These are phyloP conservation scores for Dissophora ornata DNA, from an alignment of 192 early-diverging fungal species.

Conservation along the genomic window DNA sequence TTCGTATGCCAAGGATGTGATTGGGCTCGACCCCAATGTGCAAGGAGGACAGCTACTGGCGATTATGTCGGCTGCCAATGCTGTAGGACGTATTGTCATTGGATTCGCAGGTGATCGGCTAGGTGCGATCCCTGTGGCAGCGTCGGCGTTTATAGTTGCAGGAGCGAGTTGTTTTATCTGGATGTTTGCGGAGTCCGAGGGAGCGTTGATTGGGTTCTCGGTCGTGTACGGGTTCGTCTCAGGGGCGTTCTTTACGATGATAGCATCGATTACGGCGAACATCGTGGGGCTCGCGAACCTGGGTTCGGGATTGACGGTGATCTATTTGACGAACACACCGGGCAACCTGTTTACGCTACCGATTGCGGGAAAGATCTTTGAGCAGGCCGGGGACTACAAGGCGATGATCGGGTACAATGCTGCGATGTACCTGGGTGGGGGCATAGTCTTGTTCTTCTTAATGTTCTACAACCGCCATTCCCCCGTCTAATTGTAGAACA, in stretches of 20 bases:
- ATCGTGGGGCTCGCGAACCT: constrained; percentile 22
- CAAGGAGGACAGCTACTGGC: constrained; percentile 46
- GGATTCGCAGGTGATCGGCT: constrained; percentile 46
- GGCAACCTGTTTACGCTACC: constrained; percentile 50
- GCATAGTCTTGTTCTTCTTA: constrained; percentile 14
- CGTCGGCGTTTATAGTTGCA: constrained; percentile 24
- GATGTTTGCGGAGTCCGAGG: constrained; percentile 26
- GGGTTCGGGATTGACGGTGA: constrained; percentile 36
- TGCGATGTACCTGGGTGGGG: constrained; percentile 29
- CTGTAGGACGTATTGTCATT: constrained; percentile 36
- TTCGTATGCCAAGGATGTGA: constrained; percentile 29
- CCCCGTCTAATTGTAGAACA: too few species aligned
- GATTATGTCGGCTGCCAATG: constrained; percentile 55
- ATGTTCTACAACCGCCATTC: constrained; percentile 15
- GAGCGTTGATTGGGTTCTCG: constrained; percentile 20
- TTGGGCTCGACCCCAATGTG: constrained; percentile 38
- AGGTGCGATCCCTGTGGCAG: constrained; percentile 38
- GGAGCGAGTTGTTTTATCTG: constrained; percentile 39
- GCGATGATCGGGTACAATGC: constrained; percentile 42
- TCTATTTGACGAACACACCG: constrained; percentile 45
- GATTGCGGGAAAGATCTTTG: constrained; percentile 39
- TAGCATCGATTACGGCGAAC: constrained; percentile 41
- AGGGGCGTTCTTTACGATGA: constrained; percentile 35
- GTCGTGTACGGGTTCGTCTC: constrained; percentile 41
- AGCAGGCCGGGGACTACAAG: constrained; percentile 13